Percentiles rank a stretch among this genome's conserved stretches.
phyloP scores from a whole-genome alignment of 306 rosid species.

The Rubus idaeus region DNA sequence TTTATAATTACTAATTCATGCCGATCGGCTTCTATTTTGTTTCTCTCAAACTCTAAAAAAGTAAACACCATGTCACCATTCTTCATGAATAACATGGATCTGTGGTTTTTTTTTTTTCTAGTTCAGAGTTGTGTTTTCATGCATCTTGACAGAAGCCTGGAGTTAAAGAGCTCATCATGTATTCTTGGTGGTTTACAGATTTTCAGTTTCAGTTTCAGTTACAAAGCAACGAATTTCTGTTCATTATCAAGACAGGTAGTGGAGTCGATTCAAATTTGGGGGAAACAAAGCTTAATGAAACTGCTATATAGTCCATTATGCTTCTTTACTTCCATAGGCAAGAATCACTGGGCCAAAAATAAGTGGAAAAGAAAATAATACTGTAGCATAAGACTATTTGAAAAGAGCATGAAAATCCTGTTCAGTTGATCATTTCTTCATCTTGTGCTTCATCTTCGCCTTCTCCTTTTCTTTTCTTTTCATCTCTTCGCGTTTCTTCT shows the following conservation, averaged over 20 bases:
- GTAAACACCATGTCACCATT: not conserved
- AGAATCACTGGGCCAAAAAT: not conserved
- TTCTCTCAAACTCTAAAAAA: not conserved
- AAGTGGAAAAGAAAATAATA: not conserved
- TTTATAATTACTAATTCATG: constrained; percentile 16
- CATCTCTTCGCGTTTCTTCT: constrained; percentile 1
- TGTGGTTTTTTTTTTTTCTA: not conserved
- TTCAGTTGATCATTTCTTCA: constrained; percentile 21
- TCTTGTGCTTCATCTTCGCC: constrained; percentile 28
- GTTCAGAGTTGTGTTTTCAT: not conserved
- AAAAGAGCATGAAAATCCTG: not conserved
- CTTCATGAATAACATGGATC: too few species aligned
- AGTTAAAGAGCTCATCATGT: not conserved
- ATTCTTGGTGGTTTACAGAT: not conserved
- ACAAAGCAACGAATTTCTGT: too few species aligned
- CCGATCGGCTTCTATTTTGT: not conserved
- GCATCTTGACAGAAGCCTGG: constrained; percentile 1
- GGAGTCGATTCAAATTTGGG: not conserved
- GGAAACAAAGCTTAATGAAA: not conserved
- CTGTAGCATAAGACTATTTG: not conserved
- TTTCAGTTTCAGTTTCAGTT: too few species aligned
- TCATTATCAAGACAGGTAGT: not conserved
- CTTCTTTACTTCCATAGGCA: not conserved
- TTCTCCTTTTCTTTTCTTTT: constrained; percentile 16
- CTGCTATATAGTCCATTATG: not conserved